Evolutionary conservation across 2,329 filamentous ascomycete species (phyloP).

Genomic region (Clonostachys rosea): DNA sequence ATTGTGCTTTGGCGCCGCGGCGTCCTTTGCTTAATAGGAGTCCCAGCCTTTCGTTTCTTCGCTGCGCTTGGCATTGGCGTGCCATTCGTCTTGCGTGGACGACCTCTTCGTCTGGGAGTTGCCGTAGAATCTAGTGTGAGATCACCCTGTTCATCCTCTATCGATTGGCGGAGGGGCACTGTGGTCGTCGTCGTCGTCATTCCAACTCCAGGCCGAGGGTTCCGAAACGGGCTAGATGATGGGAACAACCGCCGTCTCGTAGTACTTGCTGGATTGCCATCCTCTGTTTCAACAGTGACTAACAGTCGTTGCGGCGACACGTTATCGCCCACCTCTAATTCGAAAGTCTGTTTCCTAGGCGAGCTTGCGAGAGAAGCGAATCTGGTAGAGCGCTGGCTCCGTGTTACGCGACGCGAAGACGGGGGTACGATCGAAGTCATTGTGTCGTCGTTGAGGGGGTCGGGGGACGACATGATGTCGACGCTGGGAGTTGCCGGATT

Average conservation of each 20-base stretch:
- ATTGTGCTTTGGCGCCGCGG: slow-evolving; percentile 20
- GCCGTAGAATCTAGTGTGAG: slow-evolving; percentile 23
- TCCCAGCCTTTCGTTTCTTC: slow-evolving; percentile 39
- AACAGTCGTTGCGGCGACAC: slow-evolving; percentile 44
- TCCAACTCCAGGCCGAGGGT: slow-evolving; percentile 3
- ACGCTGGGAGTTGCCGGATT: slow-evolving; percentile 28
- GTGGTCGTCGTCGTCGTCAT: slow-evolving; percentile 41
- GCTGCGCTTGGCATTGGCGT: slow-evolving; percentile 41
- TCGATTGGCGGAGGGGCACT: slow-evolving; percentile 42
- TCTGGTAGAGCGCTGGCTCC: slow-evolving; percentile 31
- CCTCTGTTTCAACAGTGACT: slow-evolving; percentile 51
- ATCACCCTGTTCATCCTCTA: slow-evolving; percentile 23
- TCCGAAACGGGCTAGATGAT: slow-evolving; percentile 26
- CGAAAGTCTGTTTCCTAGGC: slow-evolving; percentile 51
- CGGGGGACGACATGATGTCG: slow-evolving; percentile 44
- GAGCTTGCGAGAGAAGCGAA: slow-evolving; percentile 33
- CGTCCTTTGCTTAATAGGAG: slow-evolving; percentile 29
- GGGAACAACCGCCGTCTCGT: slow-evolving; percentile 36
- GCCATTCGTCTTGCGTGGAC: slow-evolving; percentile 43
- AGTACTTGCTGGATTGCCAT: slow-evolving; percentile 18
- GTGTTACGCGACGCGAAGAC: slow-evolving; percentile 34
- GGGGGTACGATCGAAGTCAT: slow-evolving; percentile 24
- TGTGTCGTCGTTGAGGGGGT: slow-evolving; percentile 40
- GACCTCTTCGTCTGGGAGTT: slow-evolving; percentile 37
- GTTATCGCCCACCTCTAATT: slow-evolving; percentile 48